These are phyloP conservation scores for Cyberlindnera samutprakarnensis DNA, from an alignment of 805 yeast genomes.

Conservation along the genomic window DNA sequence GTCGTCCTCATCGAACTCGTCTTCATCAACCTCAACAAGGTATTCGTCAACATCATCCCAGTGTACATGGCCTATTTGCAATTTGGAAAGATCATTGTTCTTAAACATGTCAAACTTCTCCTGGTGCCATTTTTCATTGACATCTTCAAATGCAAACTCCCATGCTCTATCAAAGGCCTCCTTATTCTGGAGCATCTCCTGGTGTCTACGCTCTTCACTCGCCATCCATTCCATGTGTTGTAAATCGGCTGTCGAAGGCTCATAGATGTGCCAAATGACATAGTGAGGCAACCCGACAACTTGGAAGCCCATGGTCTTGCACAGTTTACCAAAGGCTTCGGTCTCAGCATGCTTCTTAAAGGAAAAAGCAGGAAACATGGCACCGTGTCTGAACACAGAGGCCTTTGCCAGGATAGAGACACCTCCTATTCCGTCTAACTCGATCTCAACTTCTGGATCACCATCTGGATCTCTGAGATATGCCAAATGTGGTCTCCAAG, in stretches of 20 bases:
- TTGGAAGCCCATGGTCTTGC: slow-evolving; percentile 76
- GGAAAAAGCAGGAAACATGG: slow-evolving; percentile 95
- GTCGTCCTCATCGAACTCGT: slow-evolving; percentile 7
- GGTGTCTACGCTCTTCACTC: slow-evolving; percentile 59
- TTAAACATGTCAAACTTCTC: slow-evolving; percentile 68
- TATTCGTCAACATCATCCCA: slow-evolving; percentile 58
- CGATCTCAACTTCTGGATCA: slow-evolving; percentile 89
- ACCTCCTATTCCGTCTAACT: slow-evolving; percentile 95
- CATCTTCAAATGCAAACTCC: slow-evolving; percentile 73
- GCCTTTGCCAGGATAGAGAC: slow-evolving; percentile 90
- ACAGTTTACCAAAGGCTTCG: slow-evolving; percentile 91
- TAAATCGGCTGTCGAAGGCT: slow-evolving; percentile 89
- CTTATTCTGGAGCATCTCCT: slow-evolving; percentile 54
- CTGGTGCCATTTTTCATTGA: slow-evolving; percentile 60
- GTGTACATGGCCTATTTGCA: slow-evolving; percentile 48
- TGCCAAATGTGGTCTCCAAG: slow-evolving; percentile 97
- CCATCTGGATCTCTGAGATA: slow-evolving; percentile 93
- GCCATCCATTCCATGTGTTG: slow-evolving; percentile 88
- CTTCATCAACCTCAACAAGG: slow-evolving; percentile 18
- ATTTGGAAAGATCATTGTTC: slow-evolving; percentile 57
- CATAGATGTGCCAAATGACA: slow-evolving; percentile 94
- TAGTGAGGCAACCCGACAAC: slow-evolving; percentile 92
- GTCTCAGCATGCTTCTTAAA: slow-evolving; percentile 97
- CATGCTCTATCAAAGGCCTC: slow-evolving; percentile 65
- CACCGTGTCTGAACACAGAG: slow-evolving; percentile 75